Conservation (phyloP, 1,139 yeast species). For the Geotrichum macrosporum region DNA sequence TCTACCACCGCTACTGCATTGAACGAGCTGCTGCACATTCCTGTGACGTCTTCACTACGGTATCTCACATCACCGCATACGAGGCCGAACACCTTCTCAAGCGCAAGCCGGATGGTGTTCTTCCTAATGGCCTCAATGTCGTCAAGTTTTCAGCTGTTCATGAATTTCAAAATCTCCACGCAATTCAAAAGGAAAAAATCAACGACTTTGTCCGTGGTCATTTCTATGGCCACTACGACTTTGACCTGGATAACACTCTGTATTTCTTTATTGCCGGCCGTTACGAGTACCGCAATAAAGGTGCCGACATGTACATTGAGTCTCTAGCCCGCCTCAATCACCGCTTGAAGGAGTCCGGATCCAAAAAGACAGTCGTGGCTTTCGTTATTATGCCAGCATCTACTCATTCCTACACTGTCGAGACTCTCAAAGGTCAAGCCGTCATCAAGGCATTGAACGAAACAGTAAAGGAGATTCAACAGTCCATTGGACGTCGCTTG, state of each 20-base stretch:
- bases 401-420: conserved; percentile 90
- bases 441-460: conserved; percentile 87
- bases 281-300: conserved; percentile 94
- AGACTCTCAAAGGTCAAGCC: conserved; percentile 93
- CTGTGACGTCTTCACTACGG: conserved; percentile 96
- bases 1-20: conserved; percentile 93
- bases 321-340: conserved; percentile 89
- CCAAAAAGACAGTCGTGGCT: conserved; percentile 94
- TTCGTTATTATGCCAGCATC: conserved; percentile 97
- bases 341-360: conserved; percentile 70
- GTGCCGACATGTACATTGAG: conserved; percentile 93
- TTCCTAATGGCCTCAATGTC: conserved; percentile 94
- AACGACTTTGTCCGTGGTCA: conserved; percentile 95
- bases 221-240: conserved; percentile 93
- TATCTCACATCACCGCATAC: conserved; percentile 91
- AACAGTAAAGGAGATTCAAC: conserved; percentile 85
- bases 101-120: conserved; percentile 94
- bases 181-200: conserved; percentile 82
- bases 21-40: conserved; percentile 96
- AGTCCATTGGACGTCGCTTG: conserved; percentile 78
- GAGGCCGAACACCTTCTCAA: conserved; percentile 91
- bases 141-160: conserved; percentile 96
- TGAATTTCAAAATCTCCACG: conserved; percentile 96
- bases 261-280: conserved; percentile 97
- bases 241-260: conserved; percentile 87